Conservation (phyloP, 2,329 filamentous ascomycete genomes). For the Penicillium frequentans region DNA sequence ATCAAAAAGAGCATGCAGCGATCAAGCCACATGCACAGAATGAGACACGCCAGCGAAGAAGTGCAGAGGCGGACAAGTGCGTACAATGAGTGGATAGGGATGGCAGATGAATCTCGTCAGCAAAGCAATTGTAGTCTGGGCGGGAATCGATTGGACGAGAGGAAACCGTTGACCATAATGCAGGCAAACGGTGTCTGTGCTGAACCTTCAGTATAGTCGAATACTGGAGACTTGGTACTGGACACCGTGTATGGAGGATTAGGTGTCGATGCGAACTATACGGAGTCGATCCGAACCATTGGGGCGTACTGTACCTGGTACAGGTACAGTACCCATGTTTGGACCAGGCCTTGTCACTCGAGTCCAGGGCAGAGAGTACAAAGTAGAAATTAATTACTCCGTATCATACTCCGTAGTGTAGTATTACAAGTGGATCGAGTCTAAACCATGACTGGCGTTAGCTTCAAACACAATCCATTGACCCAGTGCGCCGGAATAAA, state of each 20-base stretch:
- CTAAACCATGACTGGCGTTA: slow-evolving; percentile 18
- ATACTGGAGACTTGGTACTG: not conserved
- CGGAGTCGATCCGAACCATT: not conserved
- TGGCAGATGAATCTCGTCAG: not conserved
- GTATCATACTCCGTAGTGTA: not conserved
- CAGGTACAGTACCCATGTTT: no score
- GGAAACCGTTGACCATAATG: not conserved
- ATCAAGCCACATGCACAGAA: not conserved
- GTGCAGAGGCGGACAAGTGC: not conserved
- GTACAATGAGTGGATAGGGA: slow-evolving; percentile 14
- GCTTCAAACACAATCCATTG: slow-evolving; percentile 23
- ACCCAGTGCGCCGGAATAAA: slow-evolving; percentile 12
- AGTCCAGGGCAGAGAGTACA: no score
- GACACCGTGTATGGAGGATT: no score
- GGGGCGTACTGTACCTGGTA: not conserved
- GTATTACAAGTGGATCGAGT: slow-evolving; percentile 8
- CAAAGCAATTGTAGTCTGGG: slow-evolving; percentile 6
- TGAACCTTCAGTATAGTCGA: not conserved
- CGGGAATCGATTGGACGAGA: slow-evolving; percentile 20
- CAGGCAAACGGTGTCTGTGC: slow-evolving; percentile 20
- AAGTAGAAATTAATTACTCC: no score
- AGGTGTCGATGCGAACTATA: not conserved
- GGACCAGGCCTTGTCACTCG: no score
- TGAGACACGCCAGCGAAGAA: no score
- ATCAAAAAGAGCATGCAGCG: not conserved